Conservation (phyloP, 108 stramenopile species). For the Schizochytrium sp. region DNA sequence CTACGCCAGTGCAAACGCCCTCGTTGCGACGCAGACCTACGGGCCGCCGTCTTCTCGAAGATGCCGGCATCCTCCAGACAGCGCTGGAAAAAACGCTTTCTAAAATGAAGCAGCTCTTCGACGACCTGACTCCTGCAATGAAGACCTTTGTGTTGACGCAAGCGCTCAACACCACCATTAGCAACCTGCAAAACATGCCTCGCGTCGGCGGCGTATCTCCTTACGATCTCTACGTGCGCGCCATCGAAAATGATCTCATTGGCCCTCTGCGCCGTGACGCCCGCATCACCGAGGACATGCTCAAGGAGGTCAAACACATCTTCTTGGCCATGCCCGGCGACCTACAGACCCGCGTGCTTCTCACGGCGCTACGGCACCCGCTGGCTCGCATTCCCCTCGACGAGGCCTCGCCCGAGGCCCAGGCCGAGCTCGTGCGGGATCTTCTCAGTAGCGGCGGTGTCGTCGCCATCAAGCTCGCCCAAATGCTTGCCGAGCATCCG, state of each 20-base stretch:
- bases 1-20: background rate
- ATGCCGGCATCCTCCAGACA: background rate
- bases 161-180: background rate
- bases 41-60: background rate
- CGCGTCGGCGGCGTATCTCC: background rate
- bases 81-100: background rate
- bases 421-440: slow-evolving; percentile 5
- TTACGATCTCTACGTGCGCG: slow-evolving; percentile 5
- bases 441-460: slow-evolving; percentile 11
- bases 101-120: slow-evolving; percentile 1
- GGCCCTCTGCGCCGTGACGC: slow-evolving; percentile 13
- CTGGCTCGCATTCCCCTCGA: background rate
- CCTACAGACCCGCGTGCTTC: background rate
- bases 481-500: slow-evolving; percentile 15
- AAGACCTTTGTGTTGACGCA: background rate
- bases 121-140: background rate
- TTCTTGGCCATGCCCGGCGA: slow-evolving; percentile 9
- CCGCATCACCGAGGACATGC: slow-evolving; percentile 5
- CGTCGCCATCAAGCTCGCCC: slow-evolving; percentile 14
- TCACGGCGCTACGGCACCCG: background rate
- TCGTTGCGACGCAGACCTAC: background rate
- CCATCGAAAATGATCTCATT: slow-evolving; percentile 15
- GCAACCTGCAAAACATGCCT: background rate
- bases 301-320: background rate
- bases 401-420: slow-evolving; percentile 9